Percentiles rank a stretch among this genome's conserved stretches.
phyloP scores from a whole-genome alignment of 345 rosid species.

The Hirschfeldia incana region DNA sequence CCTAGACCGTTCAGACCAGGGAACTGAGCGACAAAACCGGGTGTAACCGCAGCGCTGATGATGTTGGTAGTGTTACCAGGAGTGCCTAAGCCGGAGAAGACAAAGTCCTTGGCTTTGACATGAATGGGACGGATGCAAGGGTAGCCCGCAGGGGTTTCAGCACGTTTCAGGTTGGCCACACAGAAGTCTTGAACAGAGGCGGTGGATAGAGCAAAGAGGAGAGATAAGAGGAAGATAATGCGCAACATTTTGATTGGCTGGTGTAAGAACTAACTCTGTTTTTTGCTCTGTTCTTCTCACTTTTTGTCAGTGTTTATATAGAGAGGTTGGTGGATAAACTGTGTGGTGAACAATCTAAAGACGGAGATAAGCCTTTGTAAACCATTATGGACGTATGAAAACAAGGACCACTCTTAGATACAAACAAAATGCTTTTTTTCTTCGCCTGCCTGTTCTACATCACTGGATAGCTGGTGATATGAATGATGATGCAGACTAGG shows the following conservation, averaged over 20 bases:
- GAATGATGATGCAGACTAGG: conserved; percentile 23
- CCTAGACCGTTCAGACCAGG: conserved; percentile 78
- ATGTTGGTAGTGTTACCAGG: conserved; percentile 70
- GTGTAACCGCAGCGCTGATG: conserved; percentile 73
- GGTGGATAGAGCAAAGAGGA: conserved; percentile 45
- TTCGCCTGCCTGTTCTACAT: conserved; percentile 36
- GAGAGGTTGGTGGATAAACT: conserved; percentile 21
- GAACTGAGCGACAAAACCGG: conserved; percentile 64
- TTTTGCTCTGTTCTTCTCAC: background rate
- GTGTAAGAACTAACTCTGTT: conserved; percentile 5
- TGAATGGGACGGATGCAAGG: conserved; percentile 52
- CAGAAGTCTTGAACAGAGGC: conserved; percentile 75
- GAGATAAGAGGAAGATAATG: conserved; percentile 50
- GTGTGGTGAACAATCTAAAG: conserved; percentile 38
- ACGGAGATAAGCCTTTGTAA: conserved; percentile 38
- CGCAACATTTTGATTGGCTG: conserved; percentile 51
- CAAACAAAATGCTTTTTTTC: conserved; percentile 39
- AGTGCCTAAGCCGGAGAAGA: conserved; percentile 50
- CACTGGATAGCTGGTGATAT: conserved; percentile 6
- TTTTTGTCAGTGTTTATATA: conserved; percentile 27
- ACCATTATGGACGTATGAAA: conserved; percentile 10
- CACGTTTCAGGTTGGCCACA: conserved; percentile 62
- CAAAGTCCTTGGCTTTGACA: conserved; percentile 63
- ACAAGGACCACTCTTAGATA: conserved; percentile 39
- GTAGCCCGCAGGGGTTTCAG: conserved; percentile 58